Evolutionary conservation across 1,284 basidiomycete genomes (phyloP).

Genomic region (Sphaerobolus stellatus): DNA sequence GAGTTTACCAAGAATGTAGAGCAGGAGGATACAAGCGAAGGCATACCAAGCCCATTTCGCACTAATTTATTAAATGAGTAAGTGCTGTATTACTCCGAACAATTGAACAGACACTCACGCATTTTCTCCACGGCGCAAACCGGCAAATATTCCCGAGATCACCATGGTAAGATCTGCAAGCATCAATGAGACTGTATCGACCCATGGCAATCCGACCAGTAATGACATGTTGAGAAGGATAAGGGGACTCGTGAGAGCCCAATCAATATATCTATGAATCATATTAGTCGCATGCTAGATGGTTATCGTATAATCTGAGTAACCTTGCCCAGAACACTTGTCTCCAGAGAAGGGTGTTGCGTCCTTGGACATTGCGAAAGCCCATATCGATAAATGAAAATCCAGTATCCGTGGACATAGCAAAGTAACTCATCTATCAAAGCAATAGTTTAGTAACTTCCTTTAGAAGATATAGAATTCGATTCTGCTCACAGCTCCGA

Average conservation of each 20-base stretch:
- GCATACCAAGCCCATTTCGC: slow-evolving; percentile 12
- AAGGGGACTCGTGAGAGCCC: slow-evolving; percentile 9
- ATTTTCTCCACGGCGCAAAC: neutral
- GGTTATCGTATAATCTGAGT: neutral
- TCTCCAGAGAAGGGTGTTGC: neutral
- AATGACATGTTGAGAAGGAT: slow-evolving; percentile 6
- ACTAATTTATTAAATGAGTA: neutral
- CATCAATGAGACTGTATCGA: slow-evolving; percentile 3
- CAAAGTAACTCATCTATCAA: slow-evolving; percentile 10
- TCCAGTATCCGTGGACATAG: slow-evolving; percentile 9
- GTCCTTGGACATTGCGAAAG: slow-evolving; percentile 1
- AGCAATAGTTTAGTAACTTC: neutral
- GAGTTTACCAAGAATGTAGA: slow-evolving; percentile 2
- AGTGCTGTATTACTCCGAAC: neutral
- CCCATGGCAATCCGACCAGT: slow-evolving; percentile 10
- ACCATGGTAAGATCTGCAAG: slow-evolving; percentile 2
- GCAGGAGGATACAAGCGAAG: slow-evolving; percentile 7
- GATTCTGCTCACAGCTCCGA: slow-evolving; percentile 4
- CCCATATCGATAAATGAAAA: slow-evolving; percentile 1
- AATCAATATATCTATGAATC: slow-evolving; percentile 2
- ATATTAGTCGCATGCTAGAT: neutral
- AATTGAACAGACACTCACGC: neutral
- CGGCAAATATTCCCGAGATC: slow-evolving; percentile 1
- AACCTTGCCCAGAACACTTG: slow-evolving; percentile 12
- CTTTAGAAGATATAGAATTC: neutral